Base-by-base conservation (phyloP, 371 early-diverging fungal genomes). In the Entomophthora muscae region DNA sequence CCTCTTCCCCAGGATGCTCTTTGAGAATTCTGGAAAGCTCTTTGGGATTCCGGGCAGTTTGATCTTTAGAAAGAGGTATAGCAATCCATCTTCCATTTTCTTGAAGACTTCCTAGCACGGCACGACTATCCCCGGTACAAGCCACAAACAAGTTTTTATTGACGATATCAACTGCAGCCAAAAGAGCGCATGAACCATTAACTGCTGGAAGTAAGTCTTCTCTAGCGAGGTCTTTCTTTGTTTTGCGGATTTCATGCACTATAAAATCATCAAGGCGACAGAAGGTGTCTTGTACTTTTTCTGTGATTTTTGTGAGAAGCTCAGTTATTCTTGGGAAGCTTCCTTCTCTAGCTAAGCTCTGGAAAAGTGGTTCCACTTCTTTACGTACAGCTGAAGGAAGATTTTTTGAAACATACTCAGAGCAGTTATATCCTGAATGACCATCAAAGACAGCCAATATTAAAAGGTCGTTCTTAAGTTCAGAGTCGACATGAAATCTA, bases 1-100 rank as follows among this genome's bases (percentile, higher is more conserved):
- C 70, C 30, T 76, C 75, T 65, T 89, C 89, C 1, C 82, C 83
- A 1, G 91, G 90, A 69, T 92, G 91, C 68, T 90, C 89, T 26
- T 76, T 74, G 23, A 71, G 53, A 59, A 91, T 58, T 10, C 91
- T 68, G 30, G 71, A 66, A 58, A 79, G 68, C 69, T 92, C 91
- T 28, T 66, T 70, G 51, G 73, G 71, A 63, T 85, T 89, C 22
- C 70, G 61, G 12, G 74, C 80, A 0, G 83, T 88, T 65, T 90
- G 90, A 68, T 91, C 91, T 32, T 68, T 75, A 33, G 83, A 82
- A 65, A 91, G 70, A 12, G 75, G 75, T 2, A 83, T 68, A 0
- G 84, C 76, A 64, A 74, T 74, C 77, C 84, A 85, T 13, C 63
- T 67, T 42, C 68, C 66, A 26, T 67, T 66, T 10, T 66, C 55